Evolutionary conservation across 306 rosid genomes (phyloP).

Genomic region (Casuarina equisetifolia): DNA sequence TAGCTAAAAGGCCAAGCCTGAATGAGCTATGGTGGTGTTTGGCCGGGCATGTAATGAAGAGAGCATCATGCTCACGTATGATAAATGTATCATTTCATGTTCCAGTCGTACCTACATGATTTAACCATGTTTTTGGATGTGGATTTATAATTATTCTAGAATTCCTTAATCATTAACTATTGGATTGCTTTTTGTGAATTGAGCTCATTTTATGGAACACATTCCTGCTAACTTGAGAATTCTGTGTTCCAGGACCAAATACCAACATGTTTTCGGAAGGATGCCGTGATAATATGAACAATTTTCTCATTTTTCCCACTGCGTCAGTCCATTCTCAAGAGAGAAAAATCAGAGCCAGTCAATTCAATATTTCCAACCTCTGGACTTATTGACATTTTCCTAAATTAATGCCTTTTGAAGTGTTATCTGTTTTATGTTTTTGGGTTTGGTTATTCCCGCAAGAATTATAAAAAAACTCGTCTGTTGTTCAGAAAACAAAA

Average conservation of each 20-base stretch:
- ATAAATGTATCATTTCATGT: background rate
- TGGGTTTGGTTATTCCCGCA: background rate
- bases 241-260: background rate
- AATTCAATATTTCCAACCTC: slow-evolving; percentile 17
- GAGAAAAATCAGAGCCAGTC: background rate
- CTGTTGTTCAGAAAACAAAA: no score
- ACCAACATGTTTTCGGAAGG: background rate
- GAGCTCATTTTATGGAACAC: background rate
- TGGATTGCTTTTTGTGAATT: background rate
- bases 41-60: background rate
- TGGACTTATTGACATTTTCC: background rate
- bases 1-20: slow-evolving; percentile 37
- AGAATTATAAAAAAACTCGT: background rate
- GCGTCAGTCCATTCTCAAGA: slow-evolving; percentile 25
- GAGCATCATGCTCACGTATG: slow-evolving; percentile 22
- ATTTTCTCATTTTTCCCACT: background rate
- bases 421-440: background rate
- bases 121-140: slow-evolving; percentile 19
- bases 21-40: slow-evolving; percentile 10
- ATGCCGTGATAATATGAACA: background rate
- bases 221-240: background rate
- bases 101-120: background rate
- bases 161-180: background rate
- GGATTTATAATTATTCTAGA: slow-evolving; percentile 4
- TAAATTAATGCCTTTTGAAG: background rate